Percentiles rank a stretch among this genome's conserved stretches.
Evolutionary conservation across 1,284 basidiomycete species (phyloP).

Genomic region (Pseudozyma tsukubaensis): DNA sequence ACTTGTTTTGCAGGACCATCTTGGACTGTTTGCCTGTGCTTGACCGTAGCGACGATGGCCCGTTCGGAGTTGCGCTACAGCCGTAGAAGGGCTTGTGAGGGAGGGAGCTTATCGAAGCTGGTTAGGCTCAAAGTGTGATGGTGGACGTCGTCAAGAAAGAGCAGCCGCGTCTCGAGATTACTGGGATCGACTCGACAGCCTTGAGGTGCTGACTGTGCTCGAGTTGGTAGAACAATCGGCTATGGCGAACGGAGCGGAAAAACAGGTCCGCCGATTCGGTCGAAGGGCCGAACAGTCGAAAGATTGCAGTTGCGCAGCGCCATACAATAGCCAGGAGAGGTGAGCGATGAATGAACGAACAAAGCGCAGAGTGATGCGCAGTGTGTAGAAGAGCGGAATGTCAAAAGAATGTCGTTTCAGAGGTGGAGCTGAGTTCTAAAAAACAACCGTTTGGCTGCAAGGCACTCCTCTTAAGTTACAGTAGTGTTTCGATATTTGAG

Average conservation of each 20-base stretch:
- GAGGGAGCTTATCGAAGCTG: neutral
- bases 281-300: too few species aligned
- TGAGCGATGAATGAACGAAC: neutral
- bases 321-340: too few species aligned
- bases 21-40: neutral
- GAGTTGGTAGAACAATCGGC: neutral
- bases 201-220: too few species aligned
- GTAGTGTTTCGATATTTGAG: neutral
- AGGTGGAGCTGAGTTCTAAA: conserved; percentile 2
- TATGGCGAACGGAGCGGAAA: neutral
- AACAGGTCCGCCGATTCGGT: neutral
- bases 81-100: neutral
- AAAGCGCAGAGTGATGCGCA: neutral
- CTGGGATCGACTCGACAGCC: too few species aligned
- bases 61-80: conserved; percentile 20
- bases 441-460: neutral
- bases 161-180: too few species aligned
- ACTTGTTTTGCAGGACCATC: conserved; percentile 68
- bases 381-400: conserved; percentile 1
- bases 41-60: conserved; percentile 5
- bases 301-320: too few species aligned
- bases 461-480: neutral
- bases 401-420: neutral
- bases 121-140: neutral
- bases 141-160: neutral